These are phyloP conservation scores for Lactifluus pinguis DNA, from an alignment of 768 basidiomycete genomes.

Conservation along the genomic window DNA sequence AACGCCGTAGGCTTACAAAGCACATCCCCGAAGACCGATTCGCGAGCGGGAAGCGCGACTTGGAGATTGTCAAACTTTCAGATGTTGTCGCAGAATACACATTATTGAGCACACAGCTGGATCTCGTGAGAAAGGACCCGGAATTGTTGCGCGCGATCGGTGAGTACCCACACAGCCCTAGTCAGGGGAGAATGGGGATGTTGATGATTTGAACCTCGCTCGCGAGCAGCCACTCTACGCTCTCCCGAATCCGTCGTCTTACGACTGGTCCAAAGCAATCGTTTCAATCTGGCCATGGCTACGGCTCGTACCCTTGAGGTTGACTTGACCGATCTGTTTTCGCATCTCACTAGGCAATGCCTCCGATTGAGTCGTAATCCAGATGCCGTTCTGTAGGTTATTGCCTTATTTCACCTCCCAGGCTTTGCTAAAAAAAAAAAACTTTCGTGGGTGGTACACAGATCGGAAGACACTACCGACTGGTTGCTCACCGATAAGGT, in stretches of 20 bases:
- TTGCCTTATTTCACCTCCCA: neutral
- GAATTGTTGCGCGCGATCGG: constrained; percentile 54
- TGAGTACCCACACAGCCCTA: constrained; percentile 28
- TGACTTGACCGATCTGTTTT: constrained; percentile 84
- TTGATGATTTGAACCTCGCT: constrained; percentile 8
- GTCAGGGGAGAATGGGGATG: neutral
- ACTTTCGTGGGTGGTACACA: constrained; percentile 23
- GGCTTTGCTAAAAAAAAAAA: neutral
- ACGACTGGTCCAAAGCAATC: constrained; percentile 66
- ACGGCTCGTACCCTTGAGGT: constrained; percentile 67
- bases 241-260: constrained; percentile 57
- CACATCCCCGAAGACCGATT: constrained; percentile 73
- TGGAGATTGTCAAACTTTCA: constrained; percentile 69
- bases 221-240: constrained; percentile 33
- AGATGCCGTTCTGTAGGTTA: constrained; percentile 47
- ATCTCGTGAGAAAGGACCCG: constrained; percentile 62
- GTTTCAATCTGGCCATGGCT: constrained; percentile 71
- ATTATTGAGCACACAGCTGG: constrained; percentile 67
- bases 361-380: constrained; percentile 60
- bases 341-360: constrained; percentile 68
- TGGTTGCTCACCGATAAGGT: constrained; percentile 82
- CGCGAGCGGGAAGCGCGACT: constrained; percentile 49
- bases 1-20: constrained; percentile 62
- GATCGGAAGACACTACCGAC: constrained; percentile 60
- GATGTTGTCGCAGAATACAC: constrained; percentile 77